Base-by-base conservation (phyloP, 495 filamentous ascomycete genomes). In the Sordaria brevicollis region DNA sequence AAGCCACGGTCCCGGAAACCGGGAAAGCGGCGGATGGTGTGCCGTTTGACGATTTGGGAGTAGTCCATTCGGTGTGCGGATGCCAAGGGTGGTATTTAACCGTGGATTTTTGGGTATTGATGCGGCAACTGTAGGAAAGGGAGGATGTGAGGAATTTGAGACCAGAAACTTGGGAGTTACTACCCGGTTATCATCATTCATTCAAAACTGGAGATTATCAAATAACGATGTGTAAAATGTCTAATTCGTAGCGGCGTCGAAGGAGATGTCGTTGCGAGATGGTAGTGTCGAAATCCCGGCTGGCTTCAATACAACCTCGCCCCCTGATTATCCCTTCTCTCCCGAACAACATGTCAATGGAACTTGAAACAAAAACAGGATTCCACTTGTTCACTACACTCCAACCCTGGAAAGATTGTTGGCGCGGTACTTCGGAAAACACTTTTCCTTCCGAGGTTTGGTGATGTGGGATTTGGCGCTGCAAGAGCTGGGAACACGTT, bases 1-100 rank as follows among this genome's bases (percentile, higher is more conserved):
- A 62, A 62, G 25, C 69, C 29, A 65, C 34, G 54, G 17, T 70
- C 68, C 70, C 68, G 72, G 49, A 72, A 75, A 72, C 74, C 68
- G 68, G 70, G 70, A 37, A 35, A 43, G n/a, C 72, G 72, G 74
- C 39, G 65, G 70, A 69, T 71, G 66, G 67, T 41, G 65, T 69
- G 41, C 71, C 72, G 72, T 70, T 21, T 70, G 49, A 62, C 49
- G 1, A 62, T 31, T 62, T 62, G 49, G 49, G 49, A 62, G 49
- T 62, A 62, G 49, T 62, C n/a, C n/a, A n/a, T n/a, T n/a, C 49
- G 25, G 6, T 62, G 25, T 21, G 49, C 2, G 49, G 49, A 5
- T 62, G 49, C 13, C 49, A 62, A 62, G 25, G 49, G 49, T 17
- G 49, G 13, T 25, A 17, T 62, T 62, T 31, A 62, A 62, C 49